Base-by-base conservation (phyloP, 1,139 yeast genomes). In the Nakaseomyces kungkrabaensis region DNA sequence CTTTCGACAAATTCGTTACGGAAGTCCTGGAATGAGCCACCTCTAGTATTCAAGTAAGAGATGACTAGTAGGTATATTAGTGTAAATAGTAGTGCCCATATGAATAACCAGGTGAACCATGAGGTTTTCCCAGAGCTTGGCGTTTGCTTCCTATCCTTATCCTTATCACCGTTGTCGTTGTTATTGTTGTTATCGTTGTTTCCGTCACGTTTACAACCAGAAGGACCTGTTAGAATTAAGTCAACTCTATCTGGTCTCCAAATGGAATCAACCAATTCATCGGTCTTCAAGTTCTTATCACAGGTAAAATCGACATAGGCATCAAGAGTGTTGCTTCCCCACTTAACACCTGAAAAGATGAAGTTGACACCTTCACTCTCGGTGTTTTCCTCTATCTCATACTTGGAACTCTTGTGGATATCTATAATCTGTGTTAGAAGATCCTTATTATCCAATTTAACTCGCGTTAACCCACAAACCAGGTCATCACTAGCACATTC, bases 1-100 rank as follows among this genome's bases (percentile, higher is more conserved):
- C 85, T 78, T 57, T 85, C 95, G 43, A 85, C 74, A 50, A 89
- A 81, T 61, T 90, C 97, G 55, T 78, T 79, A 62, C 76, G 57
- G 71, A 72, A 61, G 63, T 73, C 65, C 62, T 76, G 63, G 57
- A 74, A 62, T 47, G 69, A 61, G 55, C 78, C 58, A 61, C 72
- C 56, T 68, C 75, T 53, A 62, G 70, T 67, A 36, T 68, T 59
- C 62, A 85, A 76, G 85, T 94, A 88, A 0, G 95, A 90, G 17
- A 86, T 85, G 24, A 85, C 86, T 51, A 85, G 75, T 38, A 88
- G 78, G 63, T 86, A 88, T 49, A 78, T 78, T 50, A 90, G 79
- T 57, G 85, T 74, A 53, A 79, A 78, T 44, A 89, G 68, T 10
- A 86, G 81, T 57, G 82, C 72, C 59, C 84, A 77, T 58, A 85